Base-by-base conservation (phyloP, 805 yeast genomes). In the Saccharomycopsis sp. region DNA sequence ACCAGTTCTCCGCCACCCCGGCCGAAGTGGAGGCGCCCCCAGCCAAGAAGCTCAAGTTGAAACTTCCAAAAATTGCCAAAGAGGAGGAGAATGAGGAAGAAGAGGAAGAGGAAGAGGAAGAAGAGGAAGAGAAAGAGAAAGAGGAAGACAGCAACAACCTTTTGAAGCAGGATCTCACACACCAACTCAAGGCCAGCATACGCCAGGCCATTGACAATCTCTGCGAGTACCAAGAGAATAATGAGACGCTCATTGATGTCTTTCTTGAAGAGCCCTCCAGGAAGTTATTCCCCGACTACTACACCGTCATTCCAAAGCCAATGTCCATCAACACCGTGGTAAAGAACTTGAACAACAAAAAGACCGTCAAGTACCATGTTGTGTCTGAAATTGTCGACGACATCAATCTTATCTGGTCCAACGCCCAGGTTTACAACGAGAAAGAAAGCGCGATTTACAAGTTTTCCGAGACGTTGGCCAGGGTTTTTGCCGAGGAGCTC, bases 351-450 rank as follows among this genome's bases (percentile, higher is more conserved):
- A 71, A 71, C 13, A 59, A 58, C 13, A 73, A 75, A 18, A 67
- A 46, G 38, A 25, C 39, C 5, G 42, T 19, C 3, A 42, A 71
- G 22, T 73, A 74, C 45, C 64, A 67, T 3, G 69, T 71, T 30
- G 67, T 85, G 43, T 72, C 69, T 27, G 74, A 68, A 36, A 82
- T 86, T 52, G 61, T 70, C 42, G 68, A 66, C 16, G 80, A 78
- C 38, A 65, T 80, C 5, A 61, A 65, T 21, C 62, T 79, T 39
- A 77, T 89, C 10, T 87, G 88, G 62, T 54, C 66, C 34, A 92
- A 92, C 59, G 95, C 96, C 2, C 75, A 76, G 54, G 57, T 69
- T 1, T 89, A 77, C 60, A 89, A 88, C 58, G 81, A 77, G 45
- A 81, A 81, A 39, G 75, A 72, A 1, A 75, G 92, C 39, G 67